Base-by-base conservation (phyloP, 2,329 filamentous ascomycete genomes). In the Calonectria pseudoturangicola region DNA sequence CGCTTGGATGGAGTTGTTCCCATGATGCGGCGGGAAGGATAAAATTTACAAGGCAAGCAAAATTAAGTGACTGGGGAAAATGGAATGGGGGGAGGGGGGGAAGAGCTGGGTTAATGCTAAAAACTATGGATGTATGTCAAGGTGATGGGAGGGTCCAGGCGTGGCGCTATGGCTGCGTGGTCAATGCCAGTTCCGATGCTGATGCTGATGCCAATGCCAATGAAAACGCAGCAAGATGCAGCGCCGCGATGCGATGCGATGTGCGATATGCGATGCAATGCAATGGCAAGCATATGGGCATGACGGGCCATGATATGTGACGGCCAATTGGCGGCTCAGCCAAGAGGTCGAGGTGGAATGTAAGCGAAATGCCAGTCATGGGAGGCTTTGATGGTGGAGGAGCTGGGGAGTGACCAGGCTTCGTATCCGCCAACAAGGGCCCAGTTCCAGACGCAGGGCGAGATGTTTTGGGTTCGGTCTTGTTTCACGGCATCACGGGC, bases 391-490 rank as follows among this genome's bases (percentile, higher is more conserved):
- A 21, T 66, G 48, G 18, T 21, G 30, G 12, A 30, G n/a, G 18
- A 12, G 3, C 30, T 25, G 48, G 50, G 15, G 28, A 25, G 21
- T 16, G 15, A 16, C 69, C 64, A 71, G 62, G 68, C 30, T 71
- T 68, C 70, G 64, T 68, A 63, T 56, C 39, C 64, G 70, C 36
- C 28, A 67, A 45, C 45, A 25, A 50, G 21, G n/a, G 45, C 9
- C 9, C 33, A 45, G 8, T 30, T 33, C 27, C 27, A 9, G 60
- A 64, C 54, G 68, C 68, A 54, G 41, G 56, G 50, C 48, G 25
- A 50, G 16, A 66, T 60, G 62, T 64, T 66, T 66, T 70, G 21
- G 56, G 64, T 62, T 60, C 63, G 27, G 68, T 36, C 28, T n/a
- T 58, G 64, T 71, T 62, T 45, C 69, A 71, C 69, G 51, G 25